These are phyloP conservation scores for Capsella rubella DNA, from an alignment of 441 rosid genomes.

Conservation along the genomic window DNA sequence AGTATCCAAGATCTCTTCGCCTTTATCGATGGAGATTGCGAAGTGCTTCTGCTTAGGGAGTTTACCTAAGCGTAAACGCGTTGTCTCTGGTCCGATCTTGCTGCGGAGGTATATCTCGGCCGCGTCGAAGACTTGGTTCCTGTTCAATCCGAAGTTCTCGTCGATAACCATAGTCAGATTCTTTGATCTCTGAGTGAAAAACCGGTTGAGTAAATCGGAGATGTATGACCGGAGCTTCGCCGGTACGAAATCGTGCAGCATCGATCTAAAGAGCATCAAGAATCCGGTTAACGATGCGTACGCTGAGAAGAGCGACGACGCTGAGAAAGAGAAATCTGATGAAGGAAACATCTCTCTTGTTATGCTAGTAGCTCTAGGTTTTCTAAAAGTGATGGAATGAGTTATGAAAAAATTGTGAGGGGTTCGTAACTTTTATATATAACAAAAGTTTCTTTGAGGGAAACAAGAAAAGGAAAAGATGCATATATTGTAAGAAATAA, in stretches of 20 bases:
- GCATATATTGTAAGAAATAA: too few relatives aligned
- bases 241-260: constrained; percentile 57
- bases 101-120: constrained; percentile 45
- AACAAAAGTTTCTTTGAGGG: too few relatives aligned
- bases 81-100: constrained; percentile 52
- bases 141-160: constrained; percentile 34
- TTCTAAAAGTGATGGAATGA: too few relatives aligned
- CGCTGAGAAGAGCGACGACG: constrained; percentile 55
- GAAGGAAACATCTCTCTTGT: constrained; percentile 45
- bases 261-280: constrained; percentile 56
- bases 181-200: constrained; percentile 40
- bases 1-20: constrained; percentile 42
- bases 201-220: constrained; percentile 18
- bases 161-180: constrained; percentile 38
- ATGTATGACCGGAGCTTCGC: constrained; percentile 44
- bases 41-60: constrained; percentile 45
- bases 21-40: constrained; percentile 42
- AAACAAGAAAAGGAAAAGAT: too few relatives aligned
- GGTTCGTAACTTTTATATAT: too few relatives aligned
- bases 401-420: too few relatives aligned
- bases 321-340: constrained; percentile 41
- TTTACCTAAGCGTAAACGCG: constrained; percentile 47
- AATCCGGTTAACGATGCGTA: constrained; percentile 60
- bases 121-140: constrained; percentile 49
- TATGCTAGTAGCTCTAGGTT: too few relatives aligned